Evolutionary conservation across 192 early-diverging fungal genomes (phyloP).

Genomic region (Gamsiella multidivaricata): DNA sequence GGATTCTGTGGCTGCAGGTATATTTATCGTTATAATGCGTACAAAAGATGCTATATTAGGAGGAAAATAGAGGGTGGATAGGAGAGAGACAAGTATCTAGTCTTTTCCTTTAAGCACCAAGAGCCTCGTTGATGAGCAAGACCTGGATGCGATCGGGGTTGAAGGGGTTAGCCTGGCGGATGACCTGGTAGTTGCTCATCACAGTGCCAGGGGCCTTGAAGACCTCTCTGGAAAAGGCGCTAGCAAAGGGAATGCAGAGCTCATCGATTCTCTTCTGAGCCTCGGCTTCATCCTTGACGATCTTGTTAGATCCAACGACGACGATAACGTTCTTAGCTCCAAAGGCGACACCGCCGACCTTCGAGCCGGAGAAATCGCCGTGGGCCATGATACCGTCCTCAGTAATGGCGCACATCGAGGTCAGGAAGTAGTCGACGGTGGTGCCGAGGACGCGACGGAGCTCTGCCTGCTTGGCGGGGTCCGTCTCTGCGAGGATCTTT

Average conservation of each 20-base stretch:
- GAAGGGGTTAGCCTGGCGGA: slow-evolving; percentile 37
- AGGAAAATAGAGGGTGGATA: not conserved
- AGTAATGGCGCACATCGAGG: slow-evolving; percentile 47
- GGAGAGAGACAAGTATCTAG: not conserved
- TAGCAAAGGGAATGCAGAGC: slow-evolving; percentile 32
- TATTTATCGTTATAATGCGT: too few species aligned
- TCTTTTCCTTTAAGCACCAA: slow-evolving; percentile 24
- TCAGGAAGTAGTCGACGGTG: slow-evolving; percentile 55
- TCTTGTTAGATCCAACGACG: slow-evolving; percentile 57
- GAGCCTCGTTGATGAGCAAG: slow-evolving; percentile 45
- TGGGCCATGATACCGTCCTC: slow-evolving; percentile 45
- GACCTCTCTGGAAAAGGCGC: slow-evolving; percentile 35
- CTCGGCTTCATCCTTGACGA: slow-evolving; percentile 54
- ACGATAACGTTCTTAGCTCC: slow-evolving; percentile 54
- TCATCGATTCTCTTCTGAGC: slow-evolving; percentile 42
- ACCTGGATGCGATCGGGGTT: slow-evolving; percentile 42
- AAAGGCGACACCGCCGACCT: slow-evolving; percentile 48
- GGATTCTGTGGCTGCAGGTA: too few species aligned
- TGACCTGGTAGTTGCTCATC: slow-evolving; percentile 37
- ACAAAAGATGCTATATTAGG: too few species aligned
- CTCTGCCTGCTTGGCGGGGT: slow-evolving; percentile 48
- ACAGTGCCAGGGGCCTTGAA: slow-evolving; percentile 36
- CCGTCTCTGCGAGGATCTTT: slow-evolving; percentile 49
- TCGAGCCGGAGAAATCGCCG: slow-evolving; percentile 37
- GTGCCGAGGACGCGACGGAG: slow-evolving; percentile 47